Evolutionary conservation across 2,329 filamentous ascomycete genomes (phyloP).

Genomic region (Magnaporthiopsis incrustans): DNA sequence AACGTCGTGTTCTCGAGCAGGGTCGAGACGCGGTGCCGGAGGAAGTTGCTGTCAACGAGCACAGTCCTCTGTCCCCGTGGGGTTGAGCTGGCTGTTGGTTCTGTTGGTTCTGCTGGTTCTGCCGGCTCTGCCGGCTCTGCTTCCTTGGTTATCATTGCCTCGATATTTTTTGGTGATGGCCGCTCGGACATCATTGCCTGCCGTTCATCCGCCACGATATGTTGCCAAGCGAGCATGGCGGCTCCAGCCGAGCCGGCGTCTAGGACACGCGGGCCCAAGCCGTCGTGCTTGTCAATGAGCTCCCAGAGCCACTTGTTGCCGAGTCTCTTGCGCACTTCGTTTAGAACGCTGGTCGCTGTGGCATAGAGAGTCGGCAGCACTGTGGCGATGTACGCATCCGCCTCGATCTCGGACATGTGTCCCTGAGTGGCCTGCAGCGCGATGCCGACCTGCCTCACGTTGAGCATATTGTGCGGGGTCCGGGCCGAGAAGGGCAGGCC

Average conservation of each 20-base stretch:
- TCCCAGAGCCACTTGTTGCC: slow-evolving; percentile 63
- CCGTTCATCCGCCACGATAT: slow-evolving; percentile 76
- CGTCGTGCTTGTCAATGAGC: slow-evolving; percentile 50
- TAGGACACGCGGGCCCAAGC: slow-evolving; percentile 54
- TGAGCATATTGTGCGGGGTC: slow-evolving; percentile 52
- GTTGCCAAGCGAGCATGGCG: slow-evolving; percentile 66
- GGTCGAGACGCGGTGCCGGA: slow-evolving; percentile 67
- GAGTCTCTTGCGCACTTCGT: slow-evolving; percentile 66
- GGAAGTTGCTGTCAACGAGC: slow-evolving; percentile 63
- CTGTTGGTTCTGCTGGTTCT: too few species aligned
- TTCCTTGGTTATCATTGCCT: slow-evolving; percentile 24
- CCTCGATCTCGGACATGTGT: slow-evolving; percentile 67
- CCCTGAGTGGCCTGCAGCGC: slow-evolving; percentile 54
- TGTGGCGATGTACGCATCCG: slow-evolving; percentile 62
- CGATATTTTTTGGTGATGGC: slow-evolving; percentile 25
- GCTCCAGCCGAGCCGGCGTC: slow-evolving; percentile 70
- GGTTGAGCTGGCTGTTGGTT: too few species aligned
- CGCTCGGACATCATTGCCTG: slow-evolving; percentile 53
- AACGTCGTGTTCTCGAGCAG: slow-evolving; percentile 88
- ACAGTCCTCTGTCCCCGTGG: slow-evolving; percentile 67
- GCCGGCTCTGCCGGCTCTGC: too few species aligned
- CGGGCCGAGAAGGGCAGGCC: slow-evolving; percentile 70
- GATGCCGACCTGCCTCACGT: slow-evolving; percentile 55
- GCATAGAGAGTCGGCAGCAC: slow-evolving; percentile 66
- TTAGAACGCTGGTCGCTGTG: slow-evolving; percentile 56